Base-by-base conservation (phyloP, 495 filamentous ascomycete species). In the Penicillium herquei region DNA sequence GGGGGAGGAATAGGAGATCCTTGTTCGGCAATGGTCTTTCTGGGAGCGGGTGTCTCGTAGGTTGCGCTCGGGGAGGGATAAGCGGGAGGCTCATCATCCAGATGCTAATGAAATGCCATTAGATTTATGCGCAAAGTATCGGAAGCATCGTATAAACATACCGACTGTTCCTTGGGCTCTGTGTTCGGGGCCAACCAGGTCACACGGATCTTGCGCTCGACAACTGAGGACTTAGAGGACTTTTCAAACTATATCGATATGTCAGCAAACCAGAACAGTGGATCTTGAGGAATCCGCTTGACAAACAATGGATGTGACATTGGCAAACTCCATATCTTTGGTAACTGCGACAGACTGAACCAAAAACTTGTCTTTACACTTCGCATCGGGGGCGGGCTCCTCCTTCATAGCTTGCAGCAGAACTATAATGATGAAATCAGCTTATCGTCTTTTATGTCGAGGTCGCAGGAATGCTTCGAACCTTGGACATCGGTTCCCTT, bases 181-280 rank as follows among this genome's bases (percentile, higher is more conserved):
- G 49, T 13, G 33, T 78, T 73, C 7, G 84, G 78, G 32, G 87
- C 74, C 32, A 97, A 76, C 74, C 89, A 98, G 37, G 75, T 76
- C 52, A 98, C 94, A n/a, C 93, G 87, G 58, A 98, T 98, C 77
- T 98, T 98, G 77, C 87, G 90, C 78, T 98, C 95, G 63, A 89
- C 82, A 52, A 98, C 85, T 0, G 83, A 74, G 2, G 81, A 77
- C 73, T 92, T 97, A 49, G 87, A 77, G n/a, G 83, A 77, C 66
- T 87, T 84, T 62, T 92, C 89, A 55, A 94, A 78, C 76, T 78
- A 55, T 66, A 37, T 7, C 3, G 12, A 8, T 31, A 18, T 7
- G 49, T 72, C 59, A 74, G 66, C 34, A 39, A 11, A 42, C 9
- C 13, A 32, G 5, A 6, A 21, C 12, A 8, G 1, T 14, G 18